phyloP scores from a whole-genome alignment of 2,329 filamentous ascomycete genomes.

The Penicillium palitans region DNA sequence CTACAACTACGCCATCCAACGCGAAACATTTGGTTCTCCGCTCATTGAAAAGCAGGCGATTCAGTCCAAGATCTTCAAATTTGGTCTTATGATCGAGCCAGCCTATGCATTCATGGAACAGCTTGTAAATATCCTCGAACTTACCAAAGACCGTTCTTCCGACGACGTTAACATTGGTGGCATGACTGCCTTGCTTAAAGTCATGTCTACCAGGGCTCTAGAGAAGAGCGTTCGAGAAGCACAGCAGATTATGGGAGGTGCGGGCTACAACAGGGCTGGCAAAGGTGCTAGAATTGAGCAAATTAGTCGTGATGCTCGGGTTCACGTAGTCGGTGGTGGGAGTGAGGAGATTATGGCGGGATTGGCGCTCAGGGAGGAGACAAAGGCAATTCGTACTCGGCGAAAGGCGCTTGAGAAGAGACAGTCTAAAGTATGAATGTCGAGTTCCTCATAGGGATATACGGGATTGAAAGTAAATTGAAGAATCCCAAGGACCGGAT shows the following conservation, averaged over 20 bases:
- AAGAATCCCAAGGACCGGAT: no score
- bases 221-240: conserved; percentile 57
- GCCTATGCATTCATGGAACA: conserved; percentile 64
- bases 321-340: conserved; percentile 45
- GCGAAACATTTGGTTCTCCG: conserved; percentile 63
- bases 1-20: conserved; percentile 63
- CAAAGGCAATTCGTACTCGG: conserved; percentile 32
- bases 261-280: conserved; percentile 53
- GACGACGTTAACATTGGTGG: conserved; percentile 51
- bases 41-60: conserved; percentile 62
- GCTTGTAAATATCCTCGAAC: conserved; percentile 56
- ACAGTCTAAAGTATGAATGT: conserved; percentile 24
- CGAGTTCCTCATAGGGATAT: neutral
- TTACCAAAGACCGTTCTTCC: conserved; percentile 40
- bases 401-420: conserved; percentile 30
- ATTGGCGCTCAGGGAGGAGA: conserved; percentile 35
- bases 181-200: conserved; percentile 54
- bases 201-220: conserved; percentile 54
- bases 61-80: conserved; percentile 59
- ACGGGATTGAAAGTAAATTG: no score
- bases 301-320: conserved; percentile 54
- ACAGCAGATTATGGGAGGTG: conserved; percentile 57
- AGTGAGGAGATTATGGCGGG: conserved; percentile 45
- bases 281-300: conserved; percentile 55
- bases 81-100: conserved; percentile 61